These are phyloP conservation scores for Chaetoceros tenuissimus DNA, from an alignment of 108 stramenopile genomes.

Conservation along the genomic window DNA sequence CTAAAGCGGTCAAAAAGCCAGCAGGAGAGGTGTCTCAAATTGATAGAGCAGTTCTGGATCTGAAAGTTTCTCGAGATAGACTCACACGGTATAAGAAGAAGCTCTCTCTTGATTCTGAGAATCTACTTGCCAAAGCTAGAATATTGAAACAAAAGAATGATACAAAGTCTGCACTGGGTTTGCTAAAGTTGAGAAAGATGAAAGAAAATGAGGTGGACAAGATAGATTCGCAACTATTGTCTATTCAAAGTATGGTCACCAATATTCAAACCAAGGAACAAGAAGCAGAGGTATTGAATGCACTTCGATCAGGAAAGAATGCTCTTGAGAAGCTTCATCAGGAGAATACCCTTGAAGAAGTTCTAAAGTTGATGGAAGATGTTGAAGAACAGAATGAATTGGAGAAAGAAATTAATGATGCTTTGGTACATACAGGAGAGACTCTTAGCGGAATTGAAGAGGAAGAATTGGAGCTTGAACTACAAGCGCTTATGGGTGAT, in stretches of 20 bases:
- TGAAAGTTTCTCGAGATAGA: constrained; percentile 85
- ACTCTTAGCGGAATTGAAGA: constrained; percentile 17
- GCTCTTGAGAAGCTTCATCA: constrained; percentile 80
- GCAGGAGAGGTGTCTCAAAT: constrained; percentile 7
- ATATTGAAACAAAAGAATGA: constrained; percentile 45
- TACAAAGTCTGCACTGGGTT: constrained; percentile 52
- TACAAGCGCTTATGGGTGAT: constrained; percentile 14
- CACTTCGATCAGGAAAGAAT: constrained; percentile 74
- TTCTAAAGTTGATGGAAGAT: constrained; percentile 86
- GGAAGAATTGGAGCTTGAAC: not conserved
- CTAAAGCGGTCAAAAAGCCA: not conserved
- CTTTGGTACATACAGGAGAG: constrained; percentile 25
- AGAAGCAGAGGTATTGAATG: constrained; percentile 58
- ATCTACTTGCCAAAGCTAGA: constrained; percentile 64
- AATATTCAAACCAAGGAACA: constrained; percentile 79
- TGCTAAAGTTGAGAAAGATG: constrained; percentile 63
- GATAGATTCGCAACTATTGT: constrained; percentile 69
- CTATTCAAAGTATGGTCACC: constrained; percentile 78
- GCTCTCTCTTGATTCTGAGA: constrained; percentile 47
- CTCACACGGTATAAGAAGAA: constrained; percentile 57
- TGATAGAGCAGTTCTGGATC: constrained; percentile 82
- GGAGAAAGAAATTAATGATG: constrained; percentile 69
- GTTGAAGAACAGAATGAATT: constrained; percentile 75
- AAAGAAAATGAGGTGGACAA: constrained; percentile 63
- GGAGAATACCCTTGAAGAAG: constrained; percentile 82